Evolutionary conservation across 345 rosid genomes (phyloP).

Genomic region (Gossypium longicalyx): DNA sequence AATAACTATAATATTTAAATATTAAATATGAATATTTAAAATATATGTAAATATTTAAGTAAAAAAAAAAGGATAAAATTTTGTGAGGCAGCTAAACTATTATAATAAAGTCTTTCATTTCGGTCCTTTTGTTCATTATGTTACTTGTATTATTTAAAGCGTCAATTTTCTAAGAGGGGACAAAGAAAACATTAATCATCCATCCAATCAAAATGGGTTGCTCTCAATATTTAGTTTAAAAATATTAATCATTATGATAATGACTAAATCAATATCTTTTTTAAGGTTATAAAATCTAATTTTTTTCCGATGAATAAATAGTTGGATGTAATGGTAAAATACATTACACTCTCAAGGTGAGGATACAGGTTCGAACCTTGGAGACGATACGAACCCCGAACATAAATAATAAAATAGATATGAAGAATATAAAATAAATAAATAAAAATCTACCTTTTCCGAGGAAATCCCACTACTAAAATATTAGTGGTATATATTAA

Average conservation of each 20-base stretch:
- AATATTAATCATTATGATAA: not conserved
- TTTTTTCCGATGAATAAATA: fast-evolving
- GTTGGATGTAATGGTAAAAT: too few species aligned
- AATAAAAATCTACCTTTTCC: not conserved
- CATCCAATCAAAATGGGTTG: not conserved
- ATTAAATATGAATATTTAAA: too few species aligned
- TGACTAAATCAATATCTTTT: not conserved
- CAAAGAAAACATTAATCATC: not conserved
- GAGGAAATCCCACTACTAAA: conserved; percentile 7
- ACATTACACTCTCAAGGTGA: fast-evolving
- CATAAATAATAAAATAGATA: too few species aligned
- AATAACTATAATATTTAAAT: too few species aligned
- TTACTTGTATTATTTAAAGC: not conserved
- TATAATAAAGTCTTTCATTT: not conserved
- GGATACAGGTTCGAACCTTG: fast-evolving
- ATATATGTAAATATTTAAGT: not conserved
- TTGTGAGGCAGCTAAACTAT: not conserved
- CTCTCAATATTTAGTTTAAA: conserved; percentile 1
- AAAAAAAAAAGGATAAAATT: not conserved
- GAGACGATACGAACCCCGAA: too few species aligned
- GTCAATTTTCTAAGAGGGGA: not conserved
- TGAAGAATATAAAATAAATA: too few species aligned
- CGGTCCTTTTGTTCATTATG: conserved; percentile 9
- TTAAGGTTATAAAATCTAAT: not conserved
- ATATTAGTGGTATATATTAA: too few species aligned